A percentile compares a stretch with the other conserved stretches of the same genome.
phyloP scores from a whole-genome alignment of 2,329 filamentous ascomycete genomes.

The Alternaria tenuissima region DNA sequence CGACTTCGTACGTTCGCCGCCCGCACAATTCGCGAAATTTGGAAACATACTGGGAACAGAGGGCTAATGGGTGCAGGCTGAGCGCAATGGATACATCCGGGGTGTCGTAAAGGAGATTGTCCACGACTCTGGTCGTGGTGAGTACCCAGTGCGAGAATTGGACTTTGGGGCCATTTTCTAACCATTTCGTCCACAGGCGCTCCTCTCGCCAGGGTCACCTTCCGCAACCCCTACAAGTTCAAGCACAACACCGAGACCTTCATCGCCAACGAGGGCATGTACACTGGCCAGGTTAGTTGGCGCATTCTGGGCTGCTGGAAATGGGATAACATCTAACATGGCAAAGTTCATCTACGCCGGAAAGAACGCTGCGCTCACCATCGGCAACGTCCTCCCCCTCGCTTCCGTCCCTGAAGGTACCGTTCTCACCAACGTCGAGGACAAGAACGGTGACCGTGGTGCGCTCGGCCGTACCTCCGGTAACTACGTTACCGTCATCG shows the following conservation, averaged over 20 bases:
- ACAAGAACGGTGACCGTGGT: constrained; percentile 98
- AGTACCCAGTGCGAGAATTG: constrained; percentile 28
- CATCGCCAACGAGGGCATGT: constrained; percentile 99
- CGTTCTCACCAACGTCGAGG: constrained; percentile 98
- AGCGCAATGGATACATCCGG: constrained; percentile 96
- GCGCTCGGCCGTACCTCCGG: constrained; percentile 95
- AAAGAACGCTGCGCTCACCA: constrained; percentile 96
- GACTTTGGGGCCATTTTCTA: constrained; percentile 25
- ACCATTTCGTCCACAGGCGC: constrained; percentile 53
- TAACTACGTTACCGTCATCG: constrained; percentile 87
- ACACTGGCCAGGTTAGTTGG: constrained; percentile 81
- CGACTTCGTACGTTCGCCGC: constrained; percentile 71
- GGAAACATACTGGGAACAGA: constrained; percentile 31
- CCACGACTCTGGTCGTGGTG: constrained; percentile 98
- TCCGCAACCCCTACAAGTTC: constrained; percentile 98
- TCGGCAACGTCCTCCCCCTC: constrained; percentile 97
- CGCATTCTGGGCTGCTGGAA: neutral
- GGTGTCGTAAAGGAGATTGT: constrained; percentile 99
- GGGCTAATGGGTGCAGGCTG: constrained; percentile 61
- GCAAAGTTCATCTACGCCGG: constrained; percentile 93
- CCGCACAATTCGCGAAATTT: constrained; percentile 30
- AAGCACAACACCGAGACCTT: constrained; percentile 98
- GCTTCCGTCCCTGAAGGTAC: constrained; percentile 97
- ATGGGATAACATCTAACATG: constrained; percentile 28
- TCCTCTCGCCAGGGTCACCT: constrained; percentile 93